Conservation (phyloP, 2,329 filamentous ascomycete genomes). For the Talaromyces piceae region DNA sequence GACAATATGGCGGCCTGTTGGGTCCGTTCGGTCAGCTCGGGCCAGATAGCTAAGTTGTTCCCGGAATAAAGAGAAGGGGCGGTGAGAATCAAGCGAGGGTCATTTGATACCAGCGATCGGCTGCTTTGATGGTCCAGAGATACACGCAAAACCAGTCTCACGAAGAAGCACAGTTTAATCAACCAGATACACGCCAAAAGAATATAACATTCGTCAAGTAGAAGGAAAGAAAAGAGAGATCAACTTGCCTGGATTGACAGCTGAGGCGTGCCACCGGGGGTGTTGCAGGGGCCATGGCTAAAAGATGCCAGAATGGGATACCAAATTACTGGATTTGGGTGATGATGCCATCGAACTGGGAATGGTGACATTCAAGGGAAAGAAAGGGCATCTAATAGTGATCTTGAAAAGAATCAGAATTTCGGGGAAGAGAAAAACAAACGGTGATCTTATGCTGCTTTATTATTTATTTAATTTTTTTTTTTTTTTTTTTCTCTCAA, state of each 20-base stretch:
- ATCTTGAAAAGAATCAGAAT: not conserved
- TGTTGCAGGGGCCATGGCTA: not conserved
- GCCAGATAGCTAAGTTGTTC: not conserved
- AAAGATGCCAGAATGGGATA: conserved; percentile 4
- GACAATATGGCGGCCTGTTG: not conserved
- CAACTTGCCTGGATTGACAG: conserved; percentile 12
- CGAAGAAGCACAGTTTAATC: no score
- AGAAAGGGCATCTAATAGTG: not conserved
- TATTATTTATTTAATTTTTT: no score
- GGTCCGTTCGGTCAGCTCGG: not conserved
- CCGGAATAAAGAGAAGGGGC: not conserved
- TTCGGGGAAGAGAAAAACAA: not conserved
- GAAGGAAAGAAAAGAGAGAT: not conserved
- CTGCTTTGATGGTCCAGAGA: not conserved
- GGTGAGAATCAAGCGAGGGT: not conserved
- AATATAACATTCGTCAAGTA: no score
- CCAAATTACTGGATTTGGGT: not conserved
- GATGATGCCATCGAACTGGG: conserved; percentile 13
- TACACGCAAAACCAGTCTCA: not conserved
- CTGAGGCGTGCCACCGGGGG: conserved; percentile 12
- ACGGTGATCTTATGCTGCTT: no score
- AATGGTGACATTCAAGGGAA: conserved; percentile 11
- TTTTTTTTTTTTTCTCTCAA: not conserved
- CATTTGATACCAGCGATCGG: no score
- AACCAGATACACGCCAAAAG: no score